These are phyloP conservation scores for Medicago ruthenica DNA, from an alignment of 306 rosid genomes.

Conservation along the genomic window DNA sequence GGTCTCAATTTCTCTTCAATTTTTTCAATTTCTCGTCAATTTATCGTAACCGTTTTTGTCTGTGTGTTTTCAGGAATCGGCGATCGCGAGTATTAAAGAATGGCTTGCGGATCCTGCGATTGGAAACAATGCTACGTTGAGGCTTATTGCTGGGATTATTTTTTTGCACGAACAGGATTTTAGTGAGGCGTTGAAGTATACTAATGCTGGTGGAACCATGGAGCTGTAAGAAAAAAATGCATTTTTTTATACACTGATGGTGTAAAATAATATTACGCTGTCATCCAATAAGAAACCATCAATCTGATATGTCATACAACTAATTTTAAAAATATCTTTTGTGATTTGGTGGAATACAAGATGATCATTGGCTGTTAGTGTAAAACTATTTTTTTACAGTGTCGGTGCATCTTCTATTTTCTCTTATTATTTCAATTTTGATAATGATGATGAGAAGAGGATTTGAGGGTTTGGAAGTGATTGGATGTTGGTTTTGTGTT, in stretches of 20 bases:
- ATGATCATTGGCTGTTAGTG: no score
- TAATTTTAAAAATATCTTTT: no score
- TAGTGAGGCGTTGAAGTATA: slow-evolving; percentile 89
- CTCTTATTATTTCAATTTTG: neutral
- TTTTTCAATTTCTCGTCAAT: neutral
- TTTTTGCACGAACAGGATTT: slow-evolving; percentile 90
- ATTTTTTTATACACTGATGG: no score
- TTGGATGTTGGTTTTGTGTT: neutral
- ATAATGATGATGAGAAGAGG: neutral
- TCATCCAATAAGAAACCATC: no score
- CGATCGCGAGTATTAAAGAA: slow-evolving; percentile 73
- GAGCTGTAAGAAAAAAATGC: slow-evolving; percentile 59
- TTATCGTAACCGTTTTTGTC: neutral
- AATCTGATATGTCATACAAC: no score
- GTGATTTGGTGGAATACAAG: no score
- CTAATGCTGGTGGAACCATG: slow-evolving; percentile 94
- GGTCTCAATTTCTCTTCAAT: slow-evolving; percentile 45
- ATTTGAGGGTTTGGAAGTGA: neutral
- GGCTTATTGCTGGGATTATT: slow-evolving; percentile 81
- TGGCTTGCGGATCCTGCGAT: slow-evolving; percentile 87
- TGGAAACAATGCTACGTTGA: slow-evolving; percentile 71
- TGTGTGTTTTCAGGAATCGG: slow-evolving; percentile 58
- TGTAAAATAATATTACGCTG: no score
- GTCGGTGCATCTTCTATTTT: no score
- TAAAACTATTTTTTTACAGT: no score